Percentiles rank a stretch among this genome's conserved stretches.
These are phyloP conservation scores for Tulasnella sp. DNA, from an alignment of 768 basidiomycete species.

Conservation along the genomic window DNA sequence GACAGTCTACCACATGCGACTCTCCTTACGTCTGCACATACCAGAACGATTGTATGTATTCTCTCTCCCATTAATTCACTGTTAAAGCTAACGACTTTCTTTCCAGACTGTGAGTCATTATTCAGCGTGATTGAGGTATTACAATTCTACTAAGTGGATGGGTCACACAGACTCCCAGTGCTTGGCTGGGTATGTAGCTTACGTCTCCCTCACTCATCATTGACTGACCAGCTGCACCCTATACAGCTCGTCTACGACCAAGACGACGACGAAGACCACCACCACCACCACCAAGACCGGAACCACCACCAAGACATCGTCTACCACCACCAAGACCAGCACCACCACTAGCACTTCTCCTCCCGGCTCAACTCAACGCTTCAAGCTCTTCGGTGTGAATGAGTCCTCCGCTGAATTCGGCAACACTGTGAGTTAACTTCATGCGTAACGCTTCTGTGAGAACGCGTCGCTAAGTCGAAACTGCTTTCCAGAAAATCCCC, in stretches of 20 bases:
- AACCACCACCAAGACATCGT: constrained; percentile 15
- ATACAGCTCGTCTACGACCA: neutral
- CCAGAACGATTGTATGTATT: neutral
- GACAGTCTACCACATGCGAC: neutral
- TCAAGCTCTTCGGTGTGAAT: constrained; percentile 54
- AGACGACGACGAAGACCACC: neutral
- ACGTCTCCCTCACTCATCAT: neutral
- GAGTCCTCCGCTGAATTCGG: constrained; percentile 55
- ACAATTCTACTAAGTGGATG: neutral
- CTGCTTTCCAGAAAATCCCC: constrained; percentile 39
- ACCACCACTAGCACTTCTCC: constrained; percentile 24
- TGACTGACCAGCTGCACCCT: neutral
- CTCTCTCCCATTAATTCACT: neutral
- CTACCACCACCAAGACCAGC: constrained; percentile 16
- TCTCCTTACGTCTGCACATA: neutral
- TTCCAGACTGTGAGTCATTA: neutral
- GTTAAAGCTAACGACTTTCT: neutral
- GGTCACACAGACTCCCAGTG: neutral
- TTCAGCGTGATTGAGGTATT: neutral
- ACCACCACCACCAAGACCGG: constrained; percentile 14
- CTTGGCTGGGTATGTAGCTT: neutral
- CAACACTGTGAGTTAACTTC: constrained; percentile 19
- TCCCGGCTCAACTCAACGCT: constrained; percentile 25
- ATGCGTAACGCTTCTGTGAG: constrained; percentile 15
- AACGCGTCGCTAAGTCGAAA: constrained; percentile 22